A percentile compares a stretch with the other conserved stretches of the same genome.
These are phyloP conservation scores for Aphanomyces invadans DNA, from an alignment of 352 stramenopile genomes.

Conservation along the genomic window DNA sequence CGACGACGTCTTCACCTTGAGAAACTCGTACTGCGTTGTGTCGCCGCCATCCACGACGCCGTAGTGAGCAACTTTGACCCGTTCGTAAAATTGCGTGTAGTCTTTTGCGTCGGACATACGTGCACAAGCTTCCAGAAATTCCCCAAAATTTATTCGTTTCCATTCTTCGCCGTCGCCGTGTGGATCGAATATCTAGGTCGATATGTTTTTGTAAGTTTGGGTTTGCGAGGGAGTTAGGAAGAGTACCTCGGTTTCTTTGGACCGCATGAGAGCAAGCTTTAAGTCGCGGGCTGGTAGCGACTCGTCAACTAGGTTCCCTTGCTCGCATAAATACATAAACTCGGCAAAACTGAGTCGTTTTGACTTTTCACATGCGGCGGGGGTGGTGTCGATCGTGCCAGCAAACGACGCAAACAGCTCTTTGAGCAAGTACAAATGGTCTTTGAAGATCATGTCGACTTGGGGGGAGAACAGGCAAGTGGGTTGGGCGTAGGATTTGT, in stretches of 20 bases:
- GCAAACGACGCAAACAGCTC: conserved; percentile 15
- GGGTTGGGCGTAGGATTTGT: background rate
- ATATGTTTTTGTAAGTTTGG: background rate
- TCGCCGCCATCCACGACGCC: background rate
- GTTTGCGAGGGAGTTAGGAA: background rate
- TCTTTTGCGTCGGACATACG: conserved; percentile 22
- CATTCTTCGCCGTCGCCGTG: conserved; percentile 7
- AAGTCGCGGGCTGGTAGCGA: conserved; percentile 15
- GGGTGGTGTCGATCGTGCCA: conserved; percentile 10
- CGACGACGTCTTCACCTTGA: conserved; percentile 4
- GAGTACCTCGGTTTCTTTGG: conserved; percentile 24
- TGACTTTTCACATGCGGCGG: background rate
- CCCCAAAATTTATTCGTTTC: conserved; percentile 17
- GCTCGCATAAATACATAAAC: conserved; percentile 11
- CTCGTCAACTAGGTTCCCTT: conserved; percentile 10
- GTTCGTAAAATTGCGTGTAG: background rate
- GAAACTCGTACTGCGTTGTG: background rate
- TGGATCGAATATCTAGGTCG: conserved; percentile 17
- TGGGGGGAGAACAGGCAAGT: conserved; percentile 3
- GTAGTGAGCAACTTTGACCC: background rate
- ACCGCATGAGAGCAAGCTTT: conserved; percentile 15
- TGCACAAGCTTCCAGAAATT: conserved; percentile 21
- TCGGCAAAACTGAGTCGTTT: conserved; percentile 19
- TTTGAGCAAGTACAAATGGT: conserved; percentile 19
- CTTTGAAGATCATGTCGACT: conserved; percentile 19